Evolutionary conservation across 1,139 yeast genomes (phyloP).

Genomic region (Candida pseudocylindracea): DNA sequence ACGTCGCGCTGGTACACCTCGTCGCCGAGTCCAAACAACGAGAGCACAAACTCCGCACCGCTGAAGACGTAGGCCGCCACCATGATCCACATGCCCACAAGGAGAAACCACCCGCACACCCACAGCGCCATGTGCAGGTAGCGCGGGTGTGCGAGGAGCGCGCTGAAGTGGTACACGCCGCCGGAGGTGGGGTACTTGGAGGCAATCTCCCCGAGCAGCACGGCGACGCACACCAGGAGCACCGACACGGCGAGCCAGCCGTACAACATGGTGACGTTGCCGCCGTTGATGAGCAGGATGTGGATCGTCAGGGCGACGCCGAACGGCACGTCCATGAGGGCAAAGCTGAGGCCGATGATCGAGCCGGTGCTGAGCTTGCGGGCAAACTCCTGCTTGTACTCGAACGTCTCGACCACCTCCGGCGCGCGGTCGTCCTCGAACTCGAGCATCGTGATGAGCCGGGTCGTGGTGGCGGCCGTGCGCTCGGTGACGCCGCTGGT

Average conservation of each 20-base stretch:
- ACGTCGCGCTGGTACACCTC: conserved; percentile 34
- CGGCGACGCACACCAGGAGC: conserved; percentile 36
- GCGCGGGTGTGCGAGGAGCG: conserved; percentile 35
- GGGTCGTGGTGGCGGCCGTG: no score
- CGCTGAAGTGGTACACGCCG: conserved; percentile 56
- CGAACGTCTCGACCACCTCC: conserved; percentile 45
- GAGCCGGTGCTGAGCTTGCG: conserved; percentile 44
- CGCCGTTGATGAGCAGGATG: conserved; percentile 50
- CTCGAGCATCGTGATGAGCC: neutral
- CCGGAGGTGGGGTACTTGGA: conserved; percentile 60
- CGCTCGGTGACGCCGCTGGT: no score
- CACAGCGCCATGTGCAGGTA: conserved; percentile 37
- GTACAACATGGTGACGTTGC: conserved; percentile 45
- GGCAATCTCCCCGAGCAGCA: conserved; percentile 48
- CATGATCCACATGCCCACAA: conserved; percentile 61
- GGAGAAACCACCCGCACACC: conserved; percentile 57
- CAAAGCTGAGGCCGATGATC: conserved; percentile 51
- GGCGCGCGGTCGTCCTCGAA: conserved; percentile 16
- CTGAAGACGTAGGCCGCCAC: conserved; percentile 52
- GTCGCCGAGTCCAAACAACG: conserved; percentile 39
- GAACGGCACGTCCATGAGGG: conserved; percentile 61
- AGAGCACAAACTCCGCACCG: conserved; percentile 49
- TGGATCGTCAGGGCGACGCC: conserved; percentile 53
- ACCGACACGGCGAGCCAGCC: conserved; percentile 49
- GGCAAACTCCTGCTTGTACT: conserved; percentile 46